phyloP scores from a whole-genome alignment of 345 rosid genomes.

The Mallotus nudiflorus region DNA sequence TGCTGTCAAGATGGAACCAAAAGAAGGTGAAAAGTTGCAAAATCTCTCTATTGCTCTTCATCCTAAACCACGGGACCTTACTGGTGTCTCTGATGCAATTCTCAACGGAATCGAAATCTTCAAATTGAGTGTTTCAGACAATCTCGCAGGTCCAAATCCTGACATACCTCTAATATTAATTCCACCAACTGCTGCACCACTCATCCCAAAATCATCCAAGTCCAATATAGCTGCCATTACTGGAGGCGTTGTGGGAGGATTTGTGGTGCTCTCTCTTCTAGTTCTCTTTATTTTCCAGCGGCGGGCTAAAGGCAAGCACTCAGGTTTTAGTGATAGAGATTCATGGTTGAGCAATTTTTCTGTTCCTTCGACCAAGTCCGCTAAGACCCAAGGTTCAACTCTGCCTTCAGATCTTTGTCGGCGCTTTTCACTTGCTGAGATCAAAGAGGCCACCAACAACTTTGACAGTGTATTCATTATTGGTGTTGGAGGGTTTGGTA shows the following conservation, averaged over 20 bases:
- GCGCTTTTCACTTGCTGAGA: no score
- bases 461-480: no score
- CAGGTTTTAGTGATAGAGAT: no score
- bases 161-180: slow-evolving; percentile 5
- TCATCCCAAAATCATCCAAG: not conserved
- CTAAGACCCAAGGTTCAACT: not conserved
- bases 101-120: no score
- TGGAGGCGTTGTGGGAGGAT: no score
- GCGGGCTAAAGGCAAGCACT: not conserved
- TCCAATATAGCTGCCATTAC: not conserved
- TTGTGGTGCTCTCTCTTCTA: no score
- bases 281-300: not conserved
- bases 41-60: slow-evolving; percentile 33
- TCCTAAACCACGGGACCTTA: not conserved
- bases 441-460: no score
- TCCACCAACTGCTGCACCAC: not conserved
- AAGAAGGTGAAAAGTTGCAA: slow-evolving; percentile 23
- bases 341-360: no score
- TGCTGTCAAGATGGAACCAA: slow-evolving; percentile 5
- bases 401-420: no score
- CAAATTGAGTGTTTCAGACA: slow-evolving; percentile 24
- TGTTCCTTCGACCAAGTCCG: not conserved
- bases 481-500: no score
- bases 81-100: slow-evolving; percentile 33
- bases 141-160: slow-evolving; percentile 35